Evolutionary conservation across 176 grass and related monocot genomes (phyloP), one percentile per base, ranked within the genome.

Genomic region (Cocos nucifera): DNA sequence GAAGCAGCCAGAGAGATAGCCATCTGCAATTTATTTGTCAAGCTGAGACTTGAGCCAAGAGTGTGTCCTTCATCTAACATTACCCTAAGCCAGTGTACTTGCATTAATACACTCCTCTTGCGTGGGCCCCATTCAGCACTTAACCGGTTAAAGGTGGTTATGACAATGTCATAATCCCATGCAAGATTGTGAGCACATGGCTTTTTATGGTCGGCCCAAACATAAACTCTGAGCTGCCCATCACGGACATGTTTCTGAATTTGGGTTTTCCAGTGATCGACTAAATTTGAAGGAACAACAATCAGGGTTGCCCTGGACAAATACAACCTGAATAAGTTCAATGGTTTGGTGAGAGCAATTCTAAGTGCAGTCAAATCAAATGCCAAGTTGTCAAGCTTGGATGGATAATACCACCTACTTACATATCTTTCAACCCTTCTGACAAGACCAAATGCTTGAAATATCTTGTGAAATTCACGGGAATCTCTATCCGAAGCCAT

Each of bases 11-110:
- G 75, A 65, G 92, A 90, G 28, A 91, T 73, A 48, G 87, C 87
- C 92, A 97, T 91, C 74, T 85, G 92, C 44, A 88, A 75, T 81
- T 97, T 97, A 76, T 97, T 97, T 58, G 92, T 91, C 32, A 97
- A 66, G 48, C 77, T 74, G 20, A 97, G 81, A 70, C 92, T 91
- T 22, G 87, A 87, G 67, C 92, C 92, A 69, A 97, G 77, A 8
- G 92, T 97, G 77, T 97, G 92, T n/a, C 92, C 92, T 88, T 97
- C 92, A 55, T 97, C 92, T 71, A 97, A 69, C 59, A 97, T 83
- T 61, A 91, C 81, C 60, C 92, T 87, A 68, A 88, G 76, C 87
- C 92, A 97, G 63, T 97, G 92, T 67, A 97, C 81, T 70, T 91
- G 92, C 79, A 78, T 88, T 69, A 97, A 66, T 64, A 75, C 66